Conservation (phyloP, 805 yeast species). For the Yarrowia alimentaria region DNA sequence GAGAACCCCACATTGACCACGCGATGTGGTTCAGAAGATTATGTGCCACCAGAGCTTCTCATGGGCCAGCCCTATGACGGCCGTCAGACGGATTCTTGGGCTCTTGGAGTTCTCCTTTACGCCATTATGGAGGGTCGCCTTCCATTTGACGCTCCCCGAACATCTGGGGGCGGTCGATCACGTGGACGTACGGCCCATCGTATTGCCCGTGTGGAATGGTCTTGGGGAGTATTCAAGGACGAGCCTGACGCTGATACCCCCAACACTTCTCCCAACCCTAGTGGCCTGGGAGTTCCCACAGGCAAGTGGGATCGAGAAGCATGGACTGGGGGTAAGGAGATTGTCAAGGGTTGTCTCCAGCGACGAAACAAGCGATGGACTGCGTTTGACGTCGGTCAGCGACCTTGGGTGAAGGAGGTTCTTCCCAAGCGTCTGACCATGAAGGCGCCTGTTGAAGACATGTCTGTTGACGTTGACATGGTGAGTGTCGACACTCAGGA, state of each 20-base stretch:
- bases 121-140: slow-evolving; percentile 78
- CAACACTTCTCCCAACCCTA: slow-evolving; percentile 16
- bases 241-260: slow-evolving; percentile 28
- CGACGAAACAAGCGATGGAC: slow-evolving; percentile 49
- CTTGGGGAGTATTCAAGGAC: slow-evolving; percentile 57
- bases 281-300: slow-evolving; percentile 26
- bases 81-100: slow-evolving; percentile 88
- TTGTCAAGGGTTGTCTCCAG: slow-evolving; percentile 52
- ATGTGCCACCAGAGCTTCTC: slow-evolving; percentile 89
- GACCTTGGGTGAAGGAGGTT: slow-evolving; percentile 32
- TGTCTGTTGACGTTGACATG: slow-evolving; percentile 2
- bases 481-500: slow-evolving; percentile 9
- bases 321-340: slow-evolving; percentile 49
- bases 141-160: slow-evolving; percentile 84
- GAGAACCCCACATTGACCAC: slow-evolving; percentile 68
- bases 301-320: slow-evolving; percentile 34
- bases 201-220: slow-evolving; percentile 91
- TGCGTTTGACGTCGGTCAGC: slow-evolving; percentile 31
- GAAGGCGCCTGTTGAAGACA: background rate
- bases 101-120: slow-evolving; percentile 87
- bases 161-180: slow-evolving; percentile 41
- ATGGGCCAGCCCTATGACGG: slow-evolving; percentile 94
- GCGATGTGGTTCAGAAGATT: slow-evolving; percentile 94
- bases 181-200: slow-evolving; percentile 72
- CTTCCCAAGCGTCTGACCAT: slow-evolving; percentile 19